Conservation (phyloP, 345 rosid genomes). For the Litchi chinensis region DNA sequence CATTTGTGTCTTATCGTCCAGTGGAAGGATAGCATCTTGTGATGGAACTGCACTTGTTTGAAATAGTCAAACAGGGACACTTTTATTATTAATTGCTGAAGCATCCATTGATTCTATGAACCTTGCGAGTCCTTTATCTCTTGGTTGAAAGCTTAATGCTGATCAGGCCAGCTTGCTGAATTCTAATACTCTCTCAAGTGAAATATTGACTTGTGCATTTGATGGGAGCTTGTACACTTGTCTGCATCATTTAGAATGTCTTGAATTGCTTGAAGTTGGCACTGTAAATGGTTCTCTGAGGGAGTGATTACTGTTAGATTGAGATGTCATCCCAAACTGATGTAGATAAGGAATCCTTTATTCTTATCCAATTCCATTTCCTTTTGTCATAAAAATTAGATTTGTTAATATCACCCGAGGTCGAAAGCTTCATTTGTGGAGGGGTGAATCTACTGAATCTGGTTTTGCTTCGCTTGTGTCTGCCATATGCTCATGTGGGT, state of each 20-base stretch:
- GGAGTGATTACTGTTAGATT: constrained; percentile 31
- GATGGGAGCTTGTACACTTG: constrained; percentile 89
- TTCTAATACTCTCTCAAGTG: constrained; percentile 66
- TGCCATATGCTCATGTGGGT: constrained; percentile 74
- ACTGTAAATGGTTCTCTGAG: constrained; percentile 90
- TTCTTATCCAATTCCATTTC: constrained; percentile 20
- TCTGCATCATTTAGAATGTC: constrained; percentile 68
- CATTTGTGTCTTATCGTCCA: constrained; percentile 64
- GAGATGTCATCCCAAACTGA: constrained; percentile 18
- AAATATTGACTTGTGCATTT: constrained; percentile 60
- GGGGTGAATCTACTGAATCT: constrained; percentile 70
- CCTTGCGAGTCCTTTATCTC: constrained; percentile 42
- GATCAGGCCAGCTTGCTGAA: constrained; percentile 56
- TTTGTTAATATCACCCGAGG: constrained; percentile 73
- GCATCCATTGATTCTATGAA: constrained; percentile 55
- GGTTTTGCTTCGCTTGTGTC: constrained; percentile 84
- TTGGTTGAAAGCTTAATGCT: constrained; percentile 44
- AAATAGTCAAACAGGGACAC: constrained; percentile 83
- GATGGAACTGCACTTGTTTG: constrained; percentile 95
- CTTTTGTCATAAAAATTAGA: constrained; percentile 34
- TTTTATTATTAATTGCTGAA: constrained; percentile 68
- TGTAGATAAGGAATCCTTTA: constrained; percentile 4
- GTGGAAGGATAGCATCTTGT: constrained; percentile 90
- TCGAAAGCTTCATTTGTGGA: constrained; percentile 83
- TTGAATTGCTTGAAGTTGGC: constrained; percentile 69